phyloP scores from a whole-genome alignment of 345 rosid genomes.

The Erodium maritimum region DNA sequence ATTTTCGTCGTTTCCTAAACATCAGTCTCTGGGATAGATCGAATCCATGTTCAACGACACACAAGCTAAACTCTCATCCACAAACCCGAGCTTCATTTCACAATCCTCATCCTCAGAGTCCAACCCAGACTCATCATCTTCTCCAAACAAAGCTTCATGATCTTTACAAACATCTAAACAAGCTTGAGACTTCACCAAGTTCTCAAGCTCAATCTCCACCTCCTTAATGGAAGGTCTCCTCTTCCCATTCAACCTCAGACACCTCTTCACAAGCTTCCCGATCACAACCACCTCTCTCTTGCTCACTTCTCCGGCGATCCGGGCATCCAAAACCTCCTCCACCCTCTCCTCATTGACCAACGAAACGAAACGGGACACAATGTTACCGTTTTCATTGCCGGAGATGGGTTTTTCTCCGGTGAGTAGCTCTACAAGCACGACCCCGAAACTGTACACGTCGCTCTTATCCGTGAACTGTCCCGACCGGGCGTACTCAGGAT shows the following conservation, averaged over 20 bases:
- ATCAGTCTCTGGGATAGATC: neutral
- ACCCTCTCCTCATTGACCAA: neutral
- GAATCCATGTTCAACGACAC: neutral
- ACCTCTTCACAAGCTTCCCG: constrained; percentile 1
- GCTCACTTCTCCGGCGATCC: constrained; percentile 4
- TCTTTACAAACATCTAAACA: neutral
- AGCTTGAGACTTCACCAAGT: neutral
- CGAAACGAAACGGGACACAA: constrained; percentile 3
- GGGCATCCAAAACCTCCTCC: neutral
- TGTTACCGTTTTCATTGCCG: constrained; percentile 2
- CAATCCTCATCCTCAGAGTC: neutral
- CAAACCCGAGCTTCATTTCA: neutral
- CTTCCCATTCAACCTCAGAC: constrained; percentile 1
- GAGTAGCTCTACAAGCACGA: constrained; percentile 11
- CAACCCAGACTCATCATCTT: neutral
- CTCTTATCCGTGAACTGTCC: constrained; percentile 13
- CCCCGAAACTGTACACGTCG: constrained; percentile 14
- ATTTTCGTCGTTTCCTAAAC: too few relatives aligned
- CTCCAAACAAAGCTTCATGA: neutral
- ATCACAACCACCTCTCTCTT: neutral
- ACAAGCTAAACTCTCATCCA: neutral
- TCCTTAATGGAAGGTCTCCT: constrained; percentile 1
- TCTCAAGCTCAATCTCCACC: neutral
- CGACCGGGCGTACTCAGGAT: constrained; percentile 16
- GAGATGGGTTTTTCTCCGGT: constrained; percentile 9